phyloP scores from a whole-genome alignment of 441 rosid species.

The Biscutella laevigata region DNA sequence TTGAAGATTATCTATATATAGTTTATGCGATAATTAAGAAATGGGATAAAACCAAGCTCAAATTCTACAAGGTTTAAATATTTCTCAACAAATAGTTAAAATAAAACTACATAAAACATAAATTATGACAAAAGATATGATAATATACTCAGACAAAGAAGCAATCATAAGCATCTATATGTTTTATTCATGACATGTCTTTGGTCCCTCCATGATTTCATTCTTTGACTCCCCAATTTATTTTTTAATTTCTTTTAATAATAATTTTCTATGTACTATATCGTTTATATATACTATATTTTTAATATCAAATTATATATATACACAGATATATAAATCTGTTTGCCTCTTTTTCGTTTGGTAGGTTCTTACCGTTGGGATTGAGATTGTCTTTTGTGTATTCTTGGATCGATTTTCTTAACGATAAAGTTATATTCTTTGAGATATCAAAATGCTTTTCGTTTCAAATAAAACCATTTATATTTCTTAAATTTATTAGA shows the following conservation, averaged over 20 bases:
- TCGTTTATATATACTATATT: no score
- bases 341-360: not conserved
- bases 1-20: not conserved
- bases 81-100: not conserved
- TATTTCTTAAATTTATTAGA: no score
- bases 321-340: not conserved
- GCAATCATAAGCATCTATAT: constrained; percentile 29
- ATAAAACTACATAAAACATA: not conserved
- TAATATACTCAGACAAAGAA: constrained; percentile 23
- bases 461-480: no score
- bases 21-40: no score
- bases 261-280: no score
- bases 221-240: constrained; percentile 20
- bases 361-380: constrained; percentile 19
- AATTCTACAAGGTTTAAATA: not conserved
- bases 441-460: not conserved
- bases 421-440: constrained; percentile 4
- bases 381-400: constrained; percentile 15
- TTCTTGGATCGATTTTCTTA: constrained; percentile 4
- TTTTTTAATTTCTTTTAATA: not conserved
- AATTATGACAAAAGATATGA: constrained; percentile 18
- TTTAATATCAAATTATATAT: no score
- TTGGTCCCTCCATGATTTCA: constrained; percentile 30
- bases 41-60: not conserved
- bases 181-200: constrained; percentile 24